Base-by-base conservation (phyloP, 2,329 filamentous ascomycete genomes). In the Diplodia scrobiculata region DNA sequence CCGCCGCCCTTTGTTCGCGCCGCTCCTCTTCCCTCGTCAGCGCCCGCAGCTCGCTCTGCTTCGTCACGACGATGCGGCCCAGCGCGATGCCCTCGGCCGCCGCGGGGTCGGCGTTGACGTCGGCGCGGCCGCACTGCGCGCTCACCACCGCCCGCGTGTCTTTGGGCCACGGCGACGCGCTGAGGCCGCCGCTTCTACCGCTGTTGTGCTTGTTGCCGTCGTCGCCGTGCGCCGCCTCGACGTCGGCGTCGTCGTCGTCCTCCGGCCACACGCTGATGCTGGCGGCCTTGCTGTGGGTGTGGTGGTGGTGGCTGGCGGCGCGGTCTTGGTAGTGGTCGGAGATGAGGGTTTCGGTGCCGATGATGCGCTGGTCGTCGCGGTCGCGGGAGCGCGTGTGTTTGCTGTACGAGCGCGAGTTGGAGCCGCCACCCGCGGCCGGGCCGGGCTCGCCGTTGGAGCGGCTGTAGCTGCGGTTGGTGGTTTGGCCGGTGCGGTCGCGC, bases 261-360 rank as follows among this genome's bases (percentile, higher is more conserved):
- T 29, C 41, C 2, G 55, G 55, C 58, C 58, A 62, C 1, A 21
- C 48, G 48, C 10, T 27, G 21, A 25, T 21, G 48, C 19, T 51
- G 48, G 48, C 25, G 4, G 7, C 5, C 2, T 50, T 50, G 51
- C 19, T 21, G 38, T 19, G 34, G 2, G 14, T 17, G 17, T 19
- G 53, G 34, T 27, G 41, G 17, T 3, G 5, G 6, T 6, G 27
- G 21, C 14, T n/a, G n/a, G 19, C 54, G 36, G 10, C 36, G 14
- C 38, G 7, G 9, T n/a, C 58, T 9, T 36, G 41, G 58, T 62
- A 62, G 58, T 62, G 58, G 17, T 62, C 58, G 0, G 58, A 62
- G 29, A 62, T 62, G 17, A 62, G 25, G 2, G 58, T 62, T 9
- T 62, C 58, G 13, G 45, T 62, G 27, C 58, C 58, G 4, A 62